phyloP scores from a whole-genome alignment of 495 filamentous ascomycete species.

The Hyaloscypha bicolor region DNA sequence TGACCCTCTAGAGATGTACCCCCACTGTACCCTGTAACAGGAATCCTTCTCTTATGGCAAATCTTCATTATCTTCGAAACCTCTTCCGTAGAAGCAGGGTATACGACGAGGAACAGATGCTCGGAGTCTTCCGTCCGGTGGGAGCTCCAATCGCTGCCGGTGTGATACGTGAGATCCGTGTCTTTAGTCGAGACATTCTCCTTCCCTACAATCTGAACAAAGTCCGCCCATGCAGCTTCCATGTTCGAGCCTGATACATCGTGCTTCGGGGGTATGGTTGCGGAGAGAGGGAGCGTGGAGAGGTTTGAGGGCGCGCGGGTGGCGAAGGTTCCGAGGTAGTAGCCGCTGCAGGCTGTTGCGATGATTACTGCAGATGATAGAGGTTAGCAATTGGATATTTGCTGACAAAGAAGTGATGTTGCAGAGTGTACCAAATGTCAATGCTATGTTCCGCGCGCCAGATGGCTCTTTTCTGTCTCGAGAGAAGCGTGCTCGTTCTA shows the following conservation, averaged over 20 bases:
- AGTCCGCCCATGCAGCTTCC: conserved; percentile 92
- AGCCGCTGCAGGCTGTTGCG: conserved; percentile 64
- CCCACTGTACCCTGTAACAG: conserved; percentile 75
- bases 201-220: conserved; percentile 78
- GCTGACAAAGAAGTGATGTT: background rate
- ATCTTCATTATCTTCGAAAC: conserved; percentile 75
- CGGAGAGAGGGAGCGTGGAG: conserved; percentile 73
- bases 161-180: conserved; percentile 68
- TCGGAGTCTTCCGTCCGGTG: conserved; percentile 56
- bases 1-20: conserved; percentile 83
- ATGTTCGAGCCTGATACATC: conserved; percentile 74
- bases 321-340: conserved; percentile 68
- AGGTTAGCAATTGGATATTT: conserved; percentile 17
- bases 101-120: conserved; percentile 63
- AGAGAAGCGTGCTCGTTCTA: conserved; percentile 67
- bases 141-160: conserved; percentile 88
- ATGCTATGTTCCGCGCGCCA: conserved; percentile 57
- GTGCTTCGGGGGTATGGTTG: conserved; percentile 63
- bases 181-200: conserved; percentile 80
- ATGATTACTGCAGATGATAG: conserved; percentile 47
- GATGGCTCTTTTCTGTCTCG: conserved; percentile 53
- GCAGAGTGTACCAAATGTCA: conserved; percentile 59
- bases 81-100: conserved; percentile 66
- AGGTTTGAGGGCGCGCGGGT: conserved; percentile 58
- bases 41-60: conserved; percentile 69